Evolutionary conservation across 345 rosid genomes (phyloP).

Genomic region (Diplotaxis tenuifolia): DNA sequence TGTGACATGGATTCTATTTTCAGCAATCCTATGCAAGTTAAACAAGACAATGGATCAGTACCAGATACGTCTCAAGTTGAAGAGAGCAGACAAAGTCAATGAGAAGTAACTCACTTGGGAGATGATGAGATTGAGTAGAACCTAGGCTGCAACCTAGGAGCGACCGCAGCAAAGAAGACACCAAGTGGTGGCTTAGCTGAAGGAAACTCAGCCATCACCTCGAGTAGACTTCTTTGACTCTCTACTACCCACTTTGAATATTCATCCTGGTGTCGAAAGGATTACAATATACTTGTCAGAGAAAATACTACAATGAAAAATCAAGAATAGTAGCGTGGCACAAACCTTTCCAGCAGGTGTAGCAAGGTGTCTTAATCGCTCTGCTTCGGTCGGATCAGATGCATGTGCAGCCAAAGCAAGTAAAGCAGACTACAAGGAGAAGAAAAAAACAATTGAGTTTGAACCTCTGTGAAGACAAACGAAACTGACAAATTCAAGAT

Average conservation of each 20-base stretch:
- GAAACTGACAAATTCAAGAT: background rate
- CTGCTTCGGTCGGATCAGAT: constrained; percentile 86
- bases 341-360: constrained; percentile 93
- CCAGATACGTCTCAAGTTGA: background rate
- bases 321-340: background rate
- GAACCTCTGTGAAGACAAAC: constrained; percentile 2
- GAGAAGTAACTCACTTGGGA: constrained; percentile 58
- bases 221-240: constrained; percentile 92
- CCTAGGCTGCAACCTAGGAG: constrained; percentile 93
- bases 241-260: constrained; percentile 85
- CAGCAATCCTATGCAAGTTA: constrained; percentile 60
- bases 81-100: background rate
- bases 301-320: background rate
- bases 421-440: constrained; percentile 65
- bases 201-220: constrained; percentile 92
- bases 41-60: background rate
- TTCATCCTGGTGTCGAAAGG: constrained; percentile 61
- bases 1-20: constrained; percentile 87
- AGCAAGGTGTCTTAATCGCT: constrained; percentile 71
- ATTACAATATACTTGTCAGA: background rate
- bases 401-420: constrained; percentile 96
- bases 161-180: constrained; percentile 93
- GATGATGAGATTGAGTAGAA: constrained; percentile 97
- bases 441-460: constrained; percentile 24
- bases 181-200: constrained; percentile 94